These are phyloP conservation scores for Fraxinus americana DNA, from an alignment of 257 asterid genomes.

Conservation along the genomic window DNA sequence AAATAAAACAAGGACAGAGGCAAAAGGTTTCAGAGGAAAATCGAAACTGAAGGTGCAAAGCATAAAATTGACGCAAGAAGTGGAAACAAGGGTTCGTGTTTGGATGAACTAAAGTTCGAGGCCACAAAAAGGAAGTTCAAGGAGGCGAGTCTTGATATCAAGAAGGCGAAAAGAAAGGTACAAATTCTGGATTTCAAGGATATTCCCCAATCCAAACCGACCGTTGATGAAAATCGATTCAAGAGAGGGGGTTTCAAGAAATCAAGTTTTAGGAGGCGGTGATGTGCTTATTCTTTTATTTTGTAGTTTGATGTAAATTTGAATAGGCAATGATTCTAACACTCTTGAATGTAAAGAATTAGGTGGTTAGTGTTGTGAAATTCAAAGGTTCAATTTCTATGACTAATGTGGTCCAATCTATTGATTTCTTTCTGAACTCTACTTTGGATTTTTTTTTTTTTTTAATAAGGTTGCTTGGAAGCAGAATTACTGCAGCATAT, in stretches of 20 bases:
- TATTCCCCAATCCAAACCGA: not conserved
- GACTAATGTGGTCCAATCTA: not conserved
- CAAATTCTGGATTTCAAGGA: not conserved
- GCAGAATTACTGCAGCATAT: not conserved
- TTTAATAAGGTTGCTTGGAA: not conserved
- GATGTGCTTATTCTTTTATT: not conserved
- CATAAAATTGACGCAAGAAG: too few species aligned
- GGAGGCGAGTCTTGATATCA: not conserved
- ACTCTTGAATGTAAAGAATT: not conserved
- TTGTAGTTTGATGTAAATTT: not conserved
- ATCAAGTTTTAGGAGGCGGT: not conserved
- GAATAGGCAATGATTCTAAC: not conserved
- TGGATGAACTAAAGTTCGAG: too few species aligned
- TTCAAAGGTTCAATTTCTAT: not conserved
- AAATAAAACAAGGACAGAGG: too few species aligned
- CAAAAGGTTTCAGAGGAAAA: too few species aligned
- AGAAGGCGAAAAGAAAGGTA: not conserved
- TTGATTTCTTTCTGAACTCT: not conserved
- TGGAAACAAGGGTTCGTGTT: too few species aligned
- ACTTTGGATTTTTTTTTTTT: too few species aligned
- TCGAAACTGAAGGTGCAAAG: too few species aligned
- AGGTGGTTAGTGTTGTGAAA: not conserved
- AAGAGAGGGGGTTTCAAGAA: too few species aligned
- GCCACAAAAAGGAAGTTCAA: too few species aligned
- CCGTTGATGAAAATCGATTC: too few species aligned